Percentiles rank a stretch among this genome's conserved stretches.
Conservation (phyloP, 2,329 filamentous ascomycete genomes). For the Phialocephala sp. region DNA sequence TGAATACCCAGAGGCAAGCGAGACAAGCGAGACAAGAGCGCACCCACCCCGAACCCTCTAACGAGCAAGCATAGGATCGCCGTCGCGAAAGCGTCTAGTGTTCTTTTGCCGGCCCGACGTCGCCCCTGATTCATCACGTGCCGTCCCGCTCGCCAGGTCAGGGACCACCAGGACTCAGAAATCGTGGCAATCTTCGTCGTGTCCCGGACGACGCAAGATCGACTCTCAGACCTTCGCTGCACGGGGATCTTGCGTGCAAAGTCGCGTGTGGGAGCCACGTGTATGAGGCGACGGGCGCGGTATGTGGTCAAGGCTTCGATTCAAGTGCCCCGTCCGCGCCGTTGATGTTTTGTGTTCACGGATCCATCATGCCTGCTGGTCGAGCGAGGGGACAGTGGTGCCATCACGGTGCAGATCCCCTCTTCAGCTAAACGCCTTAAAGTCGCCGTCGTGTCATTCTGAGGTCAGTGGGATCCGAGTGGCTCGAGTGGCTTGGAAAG, state of each 20-base stretch:
- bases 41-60: too few species aligned
- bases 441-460: not conserved
- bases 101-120: not conserved
- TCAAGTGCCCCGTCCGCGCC: not conserved
- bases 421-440: not conserved
- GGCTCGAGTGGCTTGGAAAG: not conserved
- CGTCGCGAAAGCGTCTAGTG: not conserved
- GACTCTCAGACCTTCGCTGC: not conserved
- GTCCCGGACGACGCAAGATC: not conserved
- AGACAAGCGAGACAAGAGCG: too few species aligned
- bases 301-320: not conserved
- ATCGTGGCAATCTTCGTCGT: not conserved
- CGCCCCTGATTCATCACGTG: not conserved
- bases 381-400: not conserved
- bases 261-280: conserved; percentile 9
- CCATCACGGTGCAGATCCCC: not conserved
- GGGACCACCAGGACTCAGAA: not conserved
- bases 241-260: not conserved
- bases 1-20: too few species aligned
- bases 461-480: not conserved
- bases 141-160: not conserved
- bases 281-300: not conserved
- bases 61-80: not conserved
- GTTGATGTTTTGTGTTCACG: not conserved
- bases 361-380: not conserved